Evolutionary conservation across 305 asterid species (phyloP).

Genomic region (Ilex paraguariensis): DNA sequence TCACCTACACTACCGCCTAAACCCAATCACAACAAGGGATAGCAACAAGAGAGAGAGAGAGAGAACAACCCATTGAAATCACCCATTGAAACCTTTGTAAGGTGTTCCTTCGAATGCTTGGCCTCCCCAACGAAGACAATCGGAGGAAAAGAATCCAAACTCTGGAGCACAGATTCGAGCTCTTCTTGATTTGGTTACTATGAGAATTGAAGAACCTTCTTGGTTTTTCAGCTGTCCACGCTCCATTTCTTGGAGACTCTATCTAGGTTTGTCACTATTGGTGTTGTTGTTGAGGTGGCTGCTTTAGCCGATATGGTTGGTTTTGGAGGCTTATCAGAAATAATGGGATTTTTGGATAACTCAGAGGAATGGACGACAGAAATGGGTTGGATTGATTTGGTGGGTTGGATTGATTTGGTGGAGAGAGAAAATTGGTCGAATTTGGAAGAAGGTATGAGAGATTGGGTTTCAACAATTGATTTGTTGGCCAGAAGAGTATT

Average conservation of each 20-base stretch:
- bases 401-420: no score
- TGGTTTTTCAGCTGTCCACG: not conserved
- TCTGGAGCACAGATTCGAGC: not conserved
- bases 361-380: no score
- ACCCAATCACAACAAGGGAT: no score
- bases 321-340: no score
- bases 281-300: not conserved
- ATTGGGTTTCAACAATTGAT: no score
- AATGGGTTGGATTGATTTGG: not conserved
- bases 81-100: not conserved
- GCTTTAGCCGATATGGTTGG: not conserved
- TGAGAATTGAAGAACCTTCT: not conserved
- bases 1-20: no score
- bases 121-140: slow-evolving; percentile 2
- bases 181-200: slow-evolving; percentile 1
- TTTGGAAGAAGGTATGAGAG: no score
- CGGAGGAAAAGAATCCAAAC: not conserved
- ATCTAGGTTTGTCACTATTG: not conserved
- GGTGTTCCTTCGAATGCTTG: not conserved
- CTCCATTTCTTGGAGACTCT: not conserved
- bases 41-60: no score
- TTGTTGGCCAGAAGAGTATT: no score
- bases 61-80: no score
- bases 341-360: no score
- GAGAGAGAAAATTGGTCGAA: no score